phyloP scores from a whole-genome alignment of 2,329 filamentous ascomycete species.

The Ascochyta viciae-villosae region DNA sequence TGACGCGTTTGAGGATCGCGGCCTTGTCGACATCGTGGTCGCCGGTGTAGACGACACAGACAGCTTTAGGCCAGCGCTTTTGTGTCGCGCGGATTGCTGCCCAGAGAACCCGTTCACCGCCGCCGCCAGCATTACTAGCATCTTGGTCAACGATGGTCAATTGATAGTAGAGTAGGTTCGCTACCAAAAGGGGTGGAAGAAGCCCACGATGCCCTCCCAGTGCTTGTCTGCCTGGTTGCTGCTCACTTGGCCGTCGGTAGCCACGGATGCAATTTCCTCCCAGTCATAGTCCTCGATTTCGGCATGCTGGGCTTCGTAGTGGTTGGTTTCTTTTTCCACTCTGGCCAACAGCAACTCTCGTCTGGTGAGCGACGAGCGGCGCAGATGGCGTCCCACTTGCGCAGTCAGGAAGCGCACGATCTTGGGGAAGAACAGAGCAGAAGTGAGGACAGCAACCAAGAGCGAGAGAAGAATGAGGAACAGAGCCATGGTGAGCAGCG shows the following conservation, averaged over 20 bases:
- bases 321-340: conserved; percentile 40
- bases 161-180: conserved; percentile 27
- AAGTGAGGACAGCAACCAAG: conserved; percentile 28
- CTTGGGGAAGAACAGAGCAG: conserved; percentile 35
- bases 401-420: conserved; percentile 37
- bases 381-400: conserved; percentile 40
- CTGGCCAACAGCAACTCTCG: conserved; percentile 44
- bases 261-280: conserved; percentile 46
- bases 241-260: neutral
- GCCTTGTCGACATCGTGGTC: conserved; percentile 88
- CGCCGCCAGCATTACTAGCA: conserved; percentile 87
- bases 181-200: conserved; percentile 98
- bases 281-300: conserved; percentile 67
- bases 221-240: conserved; percentile 60
- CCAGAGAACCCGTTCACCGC: conserved; percentile 95
- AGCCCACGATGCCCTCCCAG: conserved; percentile 88
- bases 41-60: conserved; percentile 93
- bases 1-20: conserved; percentile 77
- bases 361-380: conserved; percentile 41
- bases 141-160: conserved; percentile 23
- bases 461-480: conserved; percentile 37
- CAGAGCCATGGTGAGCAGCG: conserved; percentile 35
- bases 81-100: conserved; percentile 92
- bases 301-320: conserved; percentile 28
- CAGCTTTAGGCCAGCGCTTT: conserved; percentile 83